Conservation (phyloP, 768 basidiomycete species). For the Rhodotorula paludigena region DNA sequence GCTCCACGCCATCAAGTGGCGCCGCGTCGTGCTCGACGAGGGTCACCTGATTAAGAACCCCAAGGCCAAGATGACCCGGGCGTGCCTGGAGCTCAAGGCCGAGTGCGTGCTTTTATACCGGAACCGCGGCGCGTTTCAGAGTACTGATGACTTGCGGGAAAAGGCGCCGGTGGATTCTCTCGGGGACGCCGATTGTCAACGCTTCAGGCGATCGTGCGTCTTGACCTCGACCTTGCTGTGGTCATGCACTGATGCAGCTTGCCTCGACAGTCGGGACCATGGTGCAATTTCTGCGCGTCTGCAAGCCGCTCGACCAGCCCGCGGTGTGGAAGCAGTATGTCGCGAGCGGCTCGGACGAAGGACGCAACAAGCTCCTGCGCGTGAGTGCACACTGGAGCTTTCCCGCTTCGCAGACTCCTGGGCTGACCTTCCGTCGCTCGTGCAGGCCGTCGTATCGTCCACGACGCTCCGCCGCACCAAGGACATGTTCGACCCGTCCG, state of each 20-base stretch:
- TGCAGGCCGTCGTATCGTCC: constrained; percentile 42
- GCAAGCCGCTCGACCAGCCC: constrained; percentile 73
- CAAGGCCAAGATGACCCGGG: constrained; percentile 74
- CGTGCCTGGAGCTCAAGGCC: constrained; percentile 60
- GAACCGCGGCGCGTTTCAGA: neutral
- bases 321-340: constrained; percentile 76
- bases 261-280: constrained; percentile 62
- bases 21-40: constrained; percentile 82
- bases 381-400: neutral
- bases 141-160: constrained; percentile 36
- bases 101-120: constrained; percentile 50
- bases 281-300: constrained; percentile 77
- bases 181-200: constrained; percentile 75
- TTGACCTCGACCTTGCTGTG: neutral
- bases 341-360: constrained; percentile 16
- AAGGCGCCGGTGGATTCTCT: constrained; percentile 45
- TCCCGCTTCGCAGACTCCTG: too few species aligned
- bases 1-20: constrained; percentile 73
- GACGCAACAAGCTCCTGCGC: neutral
- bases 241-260: neutral
- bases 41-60: constrained; percentile 83
- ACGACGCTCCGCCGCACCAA: constrained; percentile 59
- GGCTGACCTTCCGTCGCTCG: neutral
- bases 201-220: constrained; percentile 57
- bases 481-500: constrained; percentile 77